Percentiles rank a stretch among this genome's conserved stretches.
These are phyloP conservation scores for Ulota crispa DNA, from an alignment of 225 moss, liverwort and hornwort species.

Conservation along the genomic window DNA sequence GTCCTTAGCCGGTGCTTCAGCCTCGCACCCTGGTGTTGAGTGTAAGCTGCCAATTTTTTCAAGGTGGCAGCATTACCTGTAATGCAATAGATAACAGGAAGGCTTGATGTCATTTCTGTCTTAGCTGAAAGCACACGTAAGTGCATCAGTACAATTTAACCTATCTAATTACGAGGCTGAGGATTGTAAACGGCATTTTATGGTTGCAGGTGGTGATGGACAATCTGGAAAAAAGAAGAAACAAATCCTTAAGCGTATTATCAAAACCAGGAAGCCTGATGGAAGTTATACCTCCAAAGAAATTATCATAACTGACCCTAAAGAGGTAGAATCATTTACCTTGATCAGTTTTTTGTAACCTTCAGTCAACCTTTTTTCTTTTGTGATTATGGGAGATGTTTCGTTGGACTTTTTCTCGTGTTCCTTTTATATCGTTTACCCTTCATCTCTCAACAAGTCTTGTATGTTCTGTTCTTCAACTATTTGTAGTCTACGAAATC, in stretches of 20 bases:
- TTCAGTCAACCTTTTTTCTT: neutral
- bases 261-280: conserved; percentile 78
- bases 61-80: conserved; percentile 1
- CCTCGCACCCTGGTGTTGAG: conserved; percentile 8
- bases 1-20: conserved; percentile 18
- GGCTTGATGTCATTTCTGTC: neutral
- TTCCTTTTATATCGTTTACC: neutral
- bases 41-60: conserved; percentile 22
- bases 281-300: conserved; percentile 84
- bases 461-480: neutral
- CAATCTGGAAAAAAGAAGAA: conserved; percentile 84
- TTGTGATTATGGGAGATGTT: neutral
- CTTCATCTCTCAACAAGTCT: neutral
- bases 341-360: neutral
- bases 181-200: conserved; percentile 9
- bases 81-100: neutral
- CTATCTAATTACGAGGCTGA: neutral
- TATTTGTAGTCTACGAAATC: neutral
- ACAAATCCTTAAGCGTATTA: conserved; percentile 78
- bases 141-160: neutral
- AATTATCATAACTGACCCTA: conserved; percentile 86
- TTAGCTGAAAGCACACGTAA: conserved; percentile 11
- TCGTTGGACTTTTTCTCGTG: neutral
- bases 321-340: conserved; percentile 63
- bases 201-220: conserved; percentile 51